Percentiles rank a stretch among this genome's conserved stretches.
phyloP scores from a whole-genome alignment of 2,329 filamentous ascomycete species.

The Pseudogymnoascus sp. region DNA sequence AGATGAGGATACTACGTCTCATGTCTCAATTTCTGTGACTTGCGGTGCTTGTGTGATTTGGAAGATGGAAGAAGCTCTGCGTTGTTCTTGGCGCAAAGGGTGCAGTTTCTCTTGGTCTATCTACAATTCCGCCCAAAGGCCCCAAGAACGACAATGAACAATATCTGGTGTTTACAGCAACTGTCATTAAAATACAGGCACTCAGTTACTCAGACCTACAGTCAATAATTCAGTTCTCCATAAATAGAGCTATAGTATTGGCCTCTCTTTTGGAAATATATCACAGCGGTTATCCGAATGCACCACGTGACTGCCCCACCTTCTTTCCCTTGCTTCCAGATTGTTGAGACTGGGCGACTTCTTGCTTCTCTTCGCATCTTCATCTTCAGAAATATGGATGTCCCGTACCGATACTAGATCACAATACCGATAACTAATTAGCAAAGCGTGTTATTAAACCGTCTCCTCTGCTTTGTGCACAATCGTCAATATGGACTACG shows the following conservation, averaged over 20 bases:
- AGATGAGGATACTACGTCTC: background rate
- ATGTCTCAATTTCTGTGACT: background rate
- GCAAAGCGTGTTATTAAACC: background rate
- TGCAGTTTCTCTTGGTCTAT: background rate
- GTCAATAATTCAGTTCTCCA: background rate
- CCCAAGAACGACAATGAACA: background rate
- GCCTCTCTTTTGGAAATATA: background rate
- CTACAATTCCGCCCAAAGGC: background rate
- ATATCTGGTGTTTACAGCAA: background rate
- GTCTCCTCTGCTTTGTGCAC: background rate
- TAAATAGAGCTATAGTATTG: background rate
- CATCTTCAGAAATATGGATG: constrained; percentile 1
- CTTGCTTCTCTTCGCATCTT: background rate
- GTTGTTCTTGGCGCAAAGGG: background rate
- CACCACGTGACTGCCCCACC: constrained; percentile 3
- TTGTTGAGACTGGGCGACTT: background rate
- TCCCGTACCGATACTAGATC: background rate
- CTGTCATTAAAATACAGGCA: background rate
- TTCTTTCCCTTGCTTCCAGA: background rate
- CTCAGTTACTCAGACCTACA: background rate
- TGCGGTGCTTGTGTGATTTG: background rate
- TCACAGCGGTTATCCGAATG: background rate
- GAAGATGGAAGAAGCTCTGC: background rate
- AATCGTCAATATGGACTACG: constrained; percentile 32
- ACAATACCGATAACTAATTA: background rate